These are phyloP conservation scores for Rhodotorula taiwanensis DNA, from an alignment of 768 basidiomycete species.

Conservation along the genomic window DNA sequence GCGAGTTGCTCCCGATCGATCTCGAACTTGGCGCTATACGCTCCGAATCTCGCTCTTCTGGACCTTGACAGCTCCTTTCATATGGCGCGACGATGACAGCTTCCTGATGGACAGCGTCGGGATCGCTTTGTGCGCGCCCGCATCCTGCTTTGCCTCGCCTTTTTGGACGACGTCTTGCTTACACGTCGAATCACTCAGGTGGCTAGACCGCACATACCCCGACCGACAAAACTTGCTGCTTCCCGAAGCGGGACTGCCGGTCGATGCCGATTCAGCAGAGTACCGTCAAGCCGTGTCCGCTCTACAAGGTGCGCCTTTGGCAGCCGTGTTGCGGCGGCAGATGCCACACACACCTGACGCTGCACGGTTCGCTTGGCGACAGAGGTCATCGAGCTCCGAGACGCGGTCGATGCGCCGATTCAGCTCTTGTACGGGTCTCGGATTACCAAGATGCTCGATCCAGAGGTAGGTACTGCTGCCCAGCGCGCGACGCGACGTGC, in stretches of 20 bases:
- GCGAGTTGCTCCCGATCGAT: background rate
- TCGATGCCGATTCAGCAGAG: background rate
- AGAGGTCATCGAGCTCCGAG: background rate
- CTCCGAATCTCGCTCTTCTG: no score
- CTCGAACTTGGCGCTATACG: background rate
- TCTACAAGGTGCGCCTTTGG: background rate
- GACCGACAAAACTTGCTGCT: constrained; percentile 19
- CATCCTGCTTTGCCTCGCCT: background rate
- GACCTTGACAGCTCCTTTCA: constrained; percentile 24
- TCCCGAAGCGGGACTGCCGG: background rate
- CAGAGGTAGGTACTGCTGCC: background rate
- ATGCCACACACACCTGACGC: no score
- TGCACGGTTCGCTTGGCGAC: background rate
- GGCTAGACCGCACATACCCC: constrained; percentile 19
- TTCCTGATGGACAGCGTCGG: constrained; percentile 19
- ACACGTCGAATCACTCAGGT: background rate
- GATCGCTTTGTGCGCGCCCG: constrained; percentile 10
- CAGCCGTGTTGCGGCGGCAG: no score
- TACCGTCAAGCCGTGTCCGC: background rate
- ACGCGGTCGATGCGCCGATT: no score
- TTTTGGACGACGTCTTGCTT: no score
- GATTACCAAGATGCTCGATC: constrained; percentile 2
- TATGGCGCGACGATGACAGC: constrained; percentile 7
- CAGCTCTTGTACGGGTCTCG: constrained; percentile 1
- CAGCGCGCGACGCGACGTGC: rapidly evolving